Conservation (phyloP, 2,329 filamentous ascomycete species). For the Monosporascus sp. region DNA sequence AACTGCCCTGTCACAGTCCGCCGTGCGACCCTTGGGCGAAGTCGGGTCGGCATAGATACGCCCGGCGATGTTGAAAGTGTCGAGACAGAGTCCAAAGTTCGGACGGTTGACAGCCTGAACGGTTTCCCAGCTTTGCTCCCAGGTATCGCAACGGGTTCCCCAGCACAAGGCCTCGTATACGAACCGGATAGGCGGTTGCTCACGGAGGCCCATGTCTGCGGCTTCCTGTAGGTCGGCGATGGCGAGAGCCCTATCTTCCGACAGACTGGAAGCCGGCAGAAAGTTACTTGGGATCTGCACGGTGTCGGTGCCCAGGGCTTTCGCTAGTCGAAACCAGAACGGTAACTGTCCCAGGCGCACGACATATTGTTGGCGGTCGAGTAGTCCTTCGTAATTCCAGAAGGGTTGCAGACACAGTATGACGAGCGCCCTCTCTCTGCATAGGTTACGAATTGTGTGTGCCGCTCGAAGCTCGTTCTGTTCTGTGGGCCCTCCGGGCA, state of each 20-base stretch:
- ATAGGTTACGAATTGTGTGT: slow-evolving; percentile 49
- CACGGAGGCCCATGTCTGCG: slow-evolving; percentile 59
- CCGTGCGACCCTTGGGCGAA: slow-evolving; percentile 41
- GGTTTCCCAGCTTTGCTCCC: slow-evolving; percentile 68
- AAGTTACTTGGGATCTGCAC: slow-evolving; percentile 73
- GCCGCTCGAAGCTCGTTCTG: slow-evolving; percentile 54
- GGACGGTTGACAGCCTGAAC: slow-evolving; percentile 58
- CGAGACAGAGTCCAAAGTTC: slow-evolving; percentile 73
- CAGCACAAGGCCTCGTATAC: slow-evolving; percentile 71
- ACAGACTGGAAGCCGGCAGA: slow-evolving; percentile 43
- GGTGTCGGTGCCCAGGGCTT: slow-evolving; percentile 60
- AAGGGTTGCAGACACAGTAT: slow-evolving; percentile 73
- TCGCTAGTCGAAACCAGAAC: slow-evolving; percentile 64
- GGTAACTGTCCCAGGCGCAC: slow-evolving; percentile 56
- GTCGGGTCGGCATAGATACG: slow-evolving; percentile 66
- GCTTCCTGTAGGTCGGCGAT: slow-evolving; percentile 57
- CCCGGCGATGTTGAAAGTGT: slow-evolving; percentile 74
- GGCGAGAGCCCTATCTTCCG: slow-evolving; percentile 47
- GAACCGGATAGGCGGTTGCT: slow-evolving; percentile 56
- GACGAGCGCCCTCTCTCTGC: slow-evolving; percentile 46
- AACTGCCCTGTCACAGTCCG: slow-evolving; percentile 51
- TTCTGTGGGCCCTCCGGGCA: slow-evolving; percentile 35
- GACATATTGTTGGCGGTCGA: slow-evolving; percentile 54
- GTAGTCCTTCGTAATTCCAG: slow-evolving; percentile 69
- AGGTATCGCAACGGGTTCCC: slow-evolving; percentile 64